These are phyloP conservation scores for Ogataea pini DNA, from an alignment of 805 yeast species.

Conservation along the genomic window DNA sequence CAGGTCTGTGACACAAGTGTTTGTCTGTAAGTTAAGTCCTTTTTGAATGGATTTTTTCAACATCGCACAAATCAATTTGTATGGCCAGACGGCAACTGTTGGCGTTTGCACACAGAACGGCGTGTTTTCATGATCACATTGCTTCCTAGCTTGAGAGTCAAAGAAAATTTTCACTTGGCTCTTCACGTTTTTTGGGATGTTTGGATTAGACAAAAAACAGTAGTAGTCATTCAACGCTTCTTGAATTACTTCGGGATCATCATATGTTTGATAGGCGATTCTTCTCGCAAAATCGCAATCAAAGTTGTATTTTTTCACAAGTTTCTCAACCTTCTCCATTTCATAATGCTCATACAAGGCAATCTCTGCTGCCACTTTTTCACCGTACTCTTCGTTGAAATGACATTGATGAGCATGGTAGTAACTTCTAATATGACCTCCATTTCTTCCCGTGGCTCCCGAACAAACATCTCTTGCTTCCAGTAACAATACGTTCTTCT, in stretches of 20 bases:
- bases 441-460: slow-evolving; percentile 49
- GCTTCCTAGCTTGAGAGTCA: slow-evolving; percentile 33
- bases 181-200: slow-evolving; percentile 30
- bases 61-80: slow-evolving; percentile 40
- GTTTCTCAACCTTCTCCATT: slow-evolving; percentile 33
- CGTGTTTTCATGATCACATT: slow-evolving; percentile 31
- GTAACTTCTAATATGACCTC: slow-evolving; percentile 47
- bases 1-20: slow-evolving; percentile 40
- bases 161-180: slow-evolving; percentile 32
- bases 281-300: slow-evolving; percentile 42
- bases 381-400: slow-evolving; percentile 21
- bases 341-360: slow-evolving; percentile 40
- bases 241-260: slow-evolving; percentile 16
- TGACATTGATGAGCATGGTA: slow-evolving; percentile 24
- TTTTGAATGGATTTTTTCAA: slow-evolving; percentile 34
- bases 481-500: slow-evolving; percentile 13
- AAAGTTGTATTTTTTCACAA: slow-evolving; percentile 36
- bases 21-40: slow-evolving; percentile 45
- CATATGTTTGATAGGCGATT: slow-evolving; percentile 38
- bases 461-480: slow-evolving; percentile 38
- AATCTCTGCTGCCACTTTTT: slow-evolving; percentile 36
- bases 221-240: slow-evolving; percentile 25
- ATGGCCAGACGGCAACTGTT: slow-evolving; percentile 48
- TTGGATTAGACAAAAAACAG: slow-evolving; percentile 32
- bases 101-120: slow-evolving; percentile 39